Percentiles rank a stretch among this genome's conserved stretches.
Evolutionary conservation across 306 rosid species (phyloP).

Genomic region (Trichosanthes truncata): DNA sequence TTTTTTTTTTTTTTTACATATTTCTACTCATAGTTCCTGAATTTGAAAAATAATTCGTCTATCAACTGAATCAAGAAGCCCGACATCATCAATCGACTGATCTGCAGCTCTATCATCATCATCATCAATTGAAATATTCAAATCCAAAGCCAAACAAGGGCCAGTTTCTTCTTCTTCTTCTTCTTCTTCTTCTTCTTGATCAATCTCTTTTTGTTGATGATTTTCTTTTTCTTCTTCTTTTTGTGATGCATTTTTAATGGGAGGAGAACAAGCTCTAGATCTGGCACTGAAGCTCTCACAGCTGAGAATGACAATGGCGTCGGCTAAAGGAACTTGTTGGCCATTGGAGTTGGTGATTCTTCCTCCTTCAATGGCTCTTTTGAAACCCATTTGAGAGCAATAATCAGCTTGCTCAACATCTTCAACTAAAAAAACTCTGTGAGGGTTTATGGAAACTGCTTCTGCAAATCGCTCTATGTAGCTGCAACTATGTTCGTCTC

Average conservation of each 20-base stretch:
- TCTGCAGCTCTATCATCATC: conserved; percentile 16
- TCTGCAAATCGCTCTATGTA: conserved; percentile 60
- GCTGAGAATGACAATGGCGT: conserved; percentile 72
- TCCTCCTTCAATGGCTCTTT: conserved; percentile 75
- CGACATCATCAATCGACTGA: conserved; percentile 52
- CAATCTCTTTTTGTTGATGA: not conserved
- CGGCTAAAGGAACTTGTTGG: conserved; percentile 50
- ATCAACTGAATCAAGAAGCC: conserved; percentile 78
- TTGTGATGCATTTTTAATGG: conserved; percentile 23
- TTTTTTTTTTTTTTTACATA: not conserved
- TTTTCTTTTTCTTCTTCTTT: conserved; percentile 10
- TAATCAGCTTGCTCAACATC: conserved; percentile 86
- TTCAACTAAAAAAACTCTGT: conserved; percentile 67
- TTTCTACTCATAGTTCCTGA: conserved; percentile 39
- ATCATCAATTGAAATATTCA: conserved; percentile 71
- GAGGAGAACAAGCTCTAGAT: conserved; percentile 82
- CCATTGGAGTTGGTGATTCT: conserved; percentile 40
- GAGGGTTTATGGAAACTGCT: conserved; percentile 56
- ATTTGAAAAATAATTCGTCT: conserved; percentile 59
- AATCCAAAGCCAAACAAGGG: conserved; percentile 61
- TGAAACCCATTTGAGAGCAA: conserved; percentile 71
- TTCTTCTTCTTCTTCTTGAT: not conserved
- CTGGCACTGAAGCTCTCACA: conserved; percentile 73
- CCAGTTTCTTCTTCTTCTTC: conserved; percentile 24
- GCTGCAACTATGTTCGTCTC: conserved; percentile 64